A percentile compares a stretch with the other conserved stretches of the same genome.
Conservation (phyloP, 225 moss, liverwort and hornwort species). For the Polytrichum formosum region DNA sequence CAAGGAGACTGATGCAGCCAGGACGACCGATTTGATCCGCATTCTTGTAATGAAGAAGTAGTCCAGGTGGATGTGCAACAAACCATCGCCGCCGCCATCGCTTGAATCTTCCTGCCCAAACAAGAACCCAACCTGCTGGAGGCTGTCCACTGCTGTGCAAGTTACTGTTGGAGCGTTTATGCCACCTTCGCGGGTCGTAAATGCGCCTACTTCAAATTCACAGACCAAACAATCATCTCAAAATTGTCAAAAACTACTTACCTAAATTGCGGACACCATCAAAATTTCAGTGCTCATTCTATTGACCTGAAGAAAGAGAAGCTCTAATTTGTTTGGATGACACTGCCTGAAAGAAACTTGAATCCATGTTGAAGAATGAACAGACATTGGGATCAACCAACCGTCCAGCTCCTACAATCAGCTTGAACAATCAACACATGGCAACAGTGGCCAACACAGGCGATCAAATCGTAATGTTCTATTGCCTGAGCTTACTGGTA, state of each 20-base stretch:
- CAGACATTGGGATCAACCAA: neutral
- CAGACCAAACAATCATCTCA: constrained; percentile 8
- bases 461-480: neutral
- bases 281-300: neutral
- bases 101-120: constrained; percentile 98
- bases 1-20: constrained; percentile 85
- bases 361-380: neutral
- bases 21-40: constrained; percentile 94
- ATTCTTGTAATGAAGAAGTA: constrained; percentile 91
- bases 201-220: constrained; percentile 43
- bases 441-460: too few species aligned
- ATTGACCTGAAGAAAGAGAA: constrained; percentile 1
- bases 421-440: too few species aligned
- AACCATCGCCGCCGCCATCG: constrained; percentile 99
- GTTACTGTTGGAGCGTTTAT: constrained; percentile 55
- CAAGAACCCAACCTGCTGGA: constrained; percentile 94
- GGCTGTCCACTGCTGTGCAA: constrained; percentile 71
- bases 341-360: neutral
- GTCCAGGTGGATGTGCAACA: constrained; percentile 96
- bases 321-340: too few species aligned
- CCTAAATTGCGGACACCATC: constrained; percentile 4
- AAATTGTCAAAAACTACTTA: neutral
- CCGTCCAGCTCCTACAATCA: neutral
- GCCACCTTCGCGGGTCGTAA: constrained; percentile 96
- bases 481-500: too few species aligned